Evolutionary conservation across 805 yeast species (phyloP).

Genomic region (Starmerella sp.): DNA sequence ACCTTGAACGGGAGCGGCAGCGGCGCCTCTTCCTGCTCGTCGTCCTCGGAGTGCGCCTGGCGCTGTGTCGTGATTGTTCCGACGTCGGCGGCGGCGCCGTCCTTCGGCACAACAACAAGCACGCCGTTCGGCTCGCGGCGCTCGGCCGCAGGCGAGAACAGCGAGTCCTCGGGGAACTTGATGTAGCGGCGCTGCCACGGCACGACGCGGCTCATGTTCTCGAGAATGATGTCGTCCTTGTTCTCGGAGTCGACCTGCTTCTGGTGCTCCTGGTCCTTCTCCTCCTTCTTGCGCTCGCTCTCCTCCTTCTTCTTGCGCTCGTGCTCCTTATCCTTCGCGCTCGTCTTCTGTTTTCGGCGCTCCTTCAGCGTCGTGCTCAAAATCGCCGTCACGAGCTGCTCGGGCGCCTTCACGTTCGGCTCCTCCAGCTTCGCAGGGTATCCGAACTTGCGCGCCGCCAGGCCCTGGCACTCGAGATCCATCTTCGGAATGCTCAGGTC

Average conservation of each 20-base stretch:
- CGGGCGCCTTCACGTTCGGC: slow-evolving; percentile 68
- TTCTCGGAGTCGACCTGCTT: slow-evolving; percentile 34
- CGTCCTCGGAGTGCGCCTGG: slow-evolving; percentile 76
- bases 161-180: slow-evolving; percentile 56
- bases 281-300: slow-evolving; percentile 23
- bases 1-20: slow-evolving; percentile 33
- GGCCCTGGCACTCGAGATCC: slow-evolving; percentile 58
- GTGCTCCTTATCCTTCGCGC: slow-evolving; percentile 16
- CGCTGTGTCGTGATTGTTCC: slow-evolving; percentile 73
- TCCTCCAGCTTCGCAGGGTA: slow-evolving; percentile 85
- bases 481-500: slow-evolving; percentile 82
- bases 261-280: slow-evolving; percentile 22
- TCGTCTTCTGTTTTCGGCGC: slow-evolving; percentile 52
- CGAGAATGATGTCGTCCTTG: slow-evolving; percentile 42
- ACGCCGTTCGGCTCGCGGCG: slow-evolving; percentile 41
- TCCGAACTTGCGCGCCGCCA: slow-evolving; percentile 66
- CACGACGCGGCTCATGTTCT: slow-evolving; percentile 75
- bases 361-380: slow-evolving; percentile 92
- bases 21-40: slow-evolving; percentile 45
- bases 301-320: slow-evolving; percentile 25
- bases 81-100: slow-evolving; percentile 31
- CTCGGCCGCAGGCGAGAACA: slow-evolving; percentile 58
- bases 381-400: slow-evolving; percentile 84
- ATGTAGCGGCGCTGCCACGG: slow-evolving; percentile 81
- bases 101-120: slow-evolving; percentile 23